Conservation (phyloP, 2,329 filamentous ascomycete genomes). For the Emericellopsis cladophorae region DNA sequence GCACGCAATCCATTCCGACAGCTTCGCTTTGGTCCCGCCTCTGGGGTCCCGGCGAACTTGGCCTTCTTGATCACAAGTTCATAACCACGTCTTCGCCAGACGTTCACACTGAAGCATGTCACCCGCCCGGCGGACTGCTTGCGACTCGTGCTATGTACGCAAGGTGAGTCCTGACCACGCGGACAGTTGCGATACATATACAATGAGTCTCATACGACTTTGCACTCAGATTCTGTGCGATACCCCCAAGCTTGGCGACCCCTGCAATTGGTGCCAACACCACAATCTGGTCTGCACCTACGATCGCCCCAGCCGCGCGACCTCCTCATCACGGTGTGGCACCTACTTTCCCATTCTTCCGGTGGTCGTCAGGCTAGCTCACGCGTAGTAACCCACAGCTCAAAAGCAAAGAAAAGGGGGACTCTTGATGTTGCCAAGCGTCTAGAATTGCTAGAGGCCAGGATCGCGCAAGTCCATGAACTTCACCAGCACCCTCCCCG, state of each 20-base stretch:
- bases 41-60: background rate
- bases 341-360: background rate
- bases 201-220: background rate
- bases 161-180: background rate
- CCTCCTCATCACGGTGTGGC: background rate
- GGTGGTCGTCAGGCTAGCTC: background rate
- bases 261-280: conserved; percentile 4
- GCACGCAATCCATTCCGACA: background rate
- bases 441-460: background rate
- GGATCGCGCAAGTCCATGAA: background rate
- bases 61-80: background rate
- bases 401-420: background rate
- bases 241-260: background rate
- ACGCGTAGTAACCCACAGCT: background rate
- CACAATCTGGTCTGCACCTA: conserved; percentile 3
- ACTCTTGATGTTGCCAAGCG: background rate
- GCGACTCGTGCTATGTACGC: background rate
- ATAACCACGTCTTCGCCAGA: background rate
- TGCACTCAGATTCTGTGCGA: conserved; percentile 4
- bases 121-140: background rate
- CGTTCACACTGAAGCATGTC: background rate
- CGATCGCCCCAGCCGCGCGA: background rate
- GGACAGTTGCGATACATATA: background rate
- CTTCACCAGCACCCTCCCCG: background rate
- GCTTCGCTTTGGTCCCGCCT: too few species aligned